Evolutionary conservation across 2,329 filamentous ascomycete species (phyloP).

Genomic region (Monosporascus sp.): DNA sequence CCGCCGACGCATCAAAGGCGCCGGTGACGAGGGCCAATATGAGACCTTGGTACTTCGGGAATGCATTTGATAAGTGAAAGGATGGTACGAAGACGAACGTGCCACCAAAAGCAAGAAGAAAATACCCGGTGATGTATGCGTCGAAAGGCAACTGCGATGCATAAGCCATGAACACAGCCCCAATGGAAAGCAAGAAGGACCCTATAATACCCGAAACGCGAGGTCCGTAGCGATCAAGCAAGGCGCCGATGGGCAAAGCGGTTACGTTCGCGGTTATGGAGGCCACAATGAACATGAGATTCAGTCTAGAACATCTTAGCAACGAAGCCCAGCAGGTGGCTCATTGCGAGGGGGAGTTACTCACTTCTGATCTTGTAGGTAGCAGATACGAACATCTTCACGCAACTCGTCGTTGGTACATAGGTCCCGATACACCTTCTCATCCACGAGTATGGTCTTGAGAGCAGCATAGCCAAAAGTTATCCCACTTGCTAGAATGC

Average conservation of each 20-base stretch:
- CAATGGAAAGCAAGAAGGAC: conserved; percentile 50
- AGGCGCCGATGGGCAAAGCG: conserved; percentile 60
- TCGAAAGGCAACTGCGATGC: conserved; percentile 54
- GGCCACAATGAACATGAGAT: conserved; percentile 67
- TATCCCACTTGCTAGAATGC: conserved; percentile 59
- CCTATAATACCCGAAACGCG: conserved; percentile 58
- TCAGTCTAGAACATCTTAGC: conserved; percentile 47
- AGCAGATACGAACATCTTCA: conserved; percentile 11
- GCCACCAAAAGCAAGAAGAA: conserved; percentile 56
- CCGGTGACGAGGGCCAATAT: conserved; percentile 58
- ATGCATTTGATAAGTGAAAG: conserved; percentile 61
- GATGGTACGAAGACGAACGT: conserved; percentile 60
- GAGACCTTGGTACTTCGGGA: conserved; percentile 53
- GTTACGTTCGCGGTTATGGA: conserved; percentile 64
- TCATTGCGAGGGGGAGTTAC: conserved; percentile 19
- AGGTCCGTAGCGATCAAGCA: conserved; percentile 62
- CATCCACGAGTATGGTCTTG: conserved; percentile 55
- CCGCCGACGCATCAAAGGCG: conserved; percentile 60
- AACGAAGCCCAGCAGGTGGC: conserved; percentile 11
- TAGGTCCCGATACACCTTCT: conserved; percentile 50
- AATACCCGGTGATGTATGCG: conserved; percentile 53
- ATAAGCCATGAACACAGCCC: conserved; percentile 55
- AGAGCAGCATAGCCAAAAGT: conserved; percentile 62
- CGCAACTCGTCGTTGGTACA: conserved; percentile 43
- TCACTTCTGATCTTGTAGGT: not conserved